Base-by-base conservation (phyloP, 2,329 filamentous ascomycete species). In the Annulohypoxylon truncatum region DNA sequence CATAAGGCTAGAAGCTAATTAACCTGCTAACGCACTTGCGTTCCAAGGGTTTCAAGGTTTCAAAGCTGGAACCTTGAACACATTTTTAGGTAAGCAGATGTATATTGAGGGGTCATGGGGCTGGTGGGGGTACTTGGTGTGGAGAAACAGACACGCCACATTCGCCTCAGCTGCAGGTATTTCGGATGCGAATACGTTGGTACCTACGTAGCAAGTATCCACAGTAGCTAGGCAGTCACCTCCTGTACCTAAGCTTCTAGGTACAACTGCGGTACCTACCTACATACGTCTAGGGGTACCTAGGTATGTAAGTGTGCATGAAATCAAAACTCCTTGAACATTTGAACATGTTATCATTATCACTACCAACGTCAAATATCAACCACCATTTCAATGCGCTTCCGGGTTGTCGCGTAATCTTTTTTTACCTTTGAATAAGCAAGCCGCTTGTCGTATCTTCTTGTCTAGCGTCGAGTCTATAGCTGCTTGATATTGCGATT, bases 351-450 rank as follows among this genome's bases (percentile, higher is more conserved):
- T n/a, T 18, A 48, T 18, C 28, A 51, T 10, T 22, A 10, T 12
- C 47, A n/a, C n/a, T 15, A 31, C 15, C 24, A 33, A 33, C 18
- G 8, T 35, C 26, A n/a, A 48, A 28, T 28, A 48, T 28, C 24
- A 48, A 9, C 24, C 7, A 10, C 13, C 24, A 28, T 7, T 48
- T 48, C 5, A 3, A 28, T 44, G 40, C 40, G 44, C 28, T 18
- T 18, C 38, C 22, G 22, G 8, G 8, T 42, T 20, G 20, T 33
- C 44, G 47, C 51, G 55, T 52, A 67, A 33, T 33, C 20, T 38
- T 5, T 6, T 38, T 18, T 35, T 40, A 3, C 31, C 29, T 51
- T 47, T 29, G 40, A 65, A 40, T 47, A 48, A 10, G 10, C 46
- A 57, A 12, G 29, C 47, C 13, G n/a, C 22, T 29, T 20, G 3